These are phyloP conservation scores for Cucumis sativus DNA, from an alignment of 306 rosid genomes.

Conservation along the genomic window Cucumber_9930_V3 NC_026658.2:14076501-14077000, in stretches of 20 bases:
- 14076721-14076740: slow-evolving; percentile 6
- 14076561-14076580: not conserved
- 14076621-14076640: too few relatives aligned
- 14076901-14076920: not conserved
- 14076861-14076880: too few relatives aligned
- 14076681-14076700: not conserved
- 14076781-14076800: not conserved
- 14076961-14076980: too few relatives aligned
- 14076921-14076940: slow-evolving; percentile 15
- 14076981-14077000: too few relatives aligned
- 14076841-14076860: slow-evolving; percentile 3
- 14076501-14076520: not conserved
- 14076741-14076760: slow-evolving; percentile 39
- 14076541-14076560: not conserved
- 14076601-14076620: too few relatives aligned
- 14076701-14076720: too few relatives aligned
- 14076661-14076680: not conserved
- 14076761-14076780: slow-evolving; percentile 9
- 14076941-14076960: slow-evolving; percentile 33
- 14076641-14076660: not conserved
- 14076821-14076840: not conserved
- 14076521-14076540: not conserved
- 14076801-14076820: not conserved
- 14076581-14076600: too few relatives aligned
- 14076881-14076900: not conserved